Conservation (phyloP, 2,329 filamentous ascomycete genomes). For the Cladosporium sp. region DNA sequence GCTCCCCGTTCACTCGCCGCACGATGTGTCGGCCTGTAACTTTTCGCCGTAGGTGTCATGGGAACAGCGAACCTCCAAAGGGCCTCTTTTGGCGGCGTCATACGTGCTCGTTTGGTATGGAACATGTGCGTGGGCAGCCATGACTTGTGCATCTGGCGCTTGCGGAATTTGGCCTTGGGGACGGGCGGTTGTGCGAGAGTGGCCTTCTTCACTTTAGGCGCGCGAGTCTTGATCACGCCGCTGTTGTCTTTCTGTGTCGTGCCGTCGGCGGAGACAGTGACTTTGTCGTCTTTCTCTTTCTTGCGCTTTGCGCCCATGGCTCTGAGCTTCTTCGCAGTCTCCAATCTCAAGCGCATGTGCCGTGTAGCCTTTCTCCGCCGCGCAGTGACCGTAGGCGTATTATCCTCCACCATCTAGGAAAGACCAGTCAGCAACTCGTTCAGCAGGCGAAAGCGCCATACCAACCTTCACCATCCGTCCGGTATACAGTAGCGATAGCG, state of each 20-base stretch:
- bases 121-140: constrained; percentile 95
- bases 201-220: constrained; percentile 68
- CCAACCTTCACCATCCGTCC: constrained; percentile 17
- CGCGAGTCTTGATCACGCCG: constrained; percentile 33
- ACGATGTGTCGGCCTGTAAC: constrained; percentile 82
- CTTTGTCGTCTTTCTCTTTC: constrained; percentile 28
- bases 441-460: constrained; percentile 5
- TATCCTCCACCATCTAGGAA: constrained; percentile 77
- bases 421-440: constrained; percentile 17
- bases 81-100: constrained; percentile 73
- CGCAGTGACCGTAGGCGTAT: constrained; percentile 74
- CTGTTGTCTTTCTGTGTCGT: constrained; percentile 16
- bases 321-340: constrained; percentile 69
- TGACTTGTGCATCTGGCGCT: constrained; percentile 81
- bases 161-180: constrained; percentile 70
- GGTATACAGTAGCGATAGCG: no score
- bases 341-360: constrained; percentile 59
- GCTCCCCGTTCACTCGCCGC: constrained; percentile 71
- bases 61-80: constrained; percentile 91
- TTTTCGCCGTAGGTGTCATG: constrained; percentile 81
- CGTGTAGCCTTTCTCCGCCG: constrained; percentile 56
- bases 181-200: constrained; percentile 60
- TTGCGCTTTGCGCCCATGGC: constrained; percentile 53
- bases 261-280: not conserved
- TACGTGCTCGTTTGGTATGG: constrained; percentile 86